Evolutionary conservation across 352 stramenopile genomes (phyloP), one percentile per base, ranked within the genome.

Genomic region (Pythium pyrilobum): DNA sequence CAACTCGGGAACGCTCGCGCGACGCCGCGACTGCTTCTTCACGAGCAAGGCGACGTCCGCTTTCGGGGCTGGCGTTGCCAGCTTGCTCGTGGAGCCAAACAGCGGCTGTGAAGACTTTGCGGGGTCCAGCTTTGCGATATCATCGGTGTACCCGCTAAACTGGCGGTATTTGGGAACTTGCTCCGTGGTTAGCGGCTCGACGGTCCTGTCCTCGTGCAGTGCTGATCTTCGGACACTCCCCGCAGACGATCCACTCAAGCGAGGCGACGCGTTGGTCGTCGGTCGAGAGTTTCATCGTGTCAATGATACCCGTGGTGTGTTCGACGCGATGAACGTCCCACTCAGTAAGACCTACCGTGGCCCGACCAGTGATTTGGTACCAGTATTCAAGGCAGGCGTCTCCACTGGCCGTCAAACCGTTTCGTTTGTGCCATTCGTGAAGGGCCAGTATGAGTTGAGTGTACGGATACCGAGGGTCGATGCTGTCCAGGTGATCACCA

Each of bases 391-490:
- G 37, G 70, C 68, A 13, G 74, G 72, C 1, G 20, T 20, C 0
- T 56, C 59, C 9, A 96, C 86, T 4, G 93, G 92, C 0, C 90
- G 71, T 1, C 85, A 97, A 52, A 62, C 66, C 1, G 74, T 98
- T 6, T 84, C 76, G 25, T 96, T 97, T 69, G 88, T 89, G 20
- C 91, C 92, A 0, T 77, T 86, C 20, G 85, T 98, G 18, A 90
- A 94, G 52, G 95, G 95, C 5, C 69, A 66, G 25, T 98, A 98
- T 66, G 49, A 74, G 18, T 63, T 98, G 16, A 83, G 78, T 34
- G 87, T 98, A 2, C 73, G 70, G 34, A 54, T 95, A 4, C 85
- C 87, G n/a, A 63, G 65, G 0, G 61, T 96, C 6, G 37, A 74
- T 37, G 85, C 90, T 49, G 80, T 97, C 6, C 77, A 95, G 31